Percentiles rank a stretch among this genome's conserved stretches.
These are phyloP conservation scores for Acrocalymma vagum DNA, from an alignment of 2,329 filamentous ascomycete species.

Conservation along the genomic window DNA sequence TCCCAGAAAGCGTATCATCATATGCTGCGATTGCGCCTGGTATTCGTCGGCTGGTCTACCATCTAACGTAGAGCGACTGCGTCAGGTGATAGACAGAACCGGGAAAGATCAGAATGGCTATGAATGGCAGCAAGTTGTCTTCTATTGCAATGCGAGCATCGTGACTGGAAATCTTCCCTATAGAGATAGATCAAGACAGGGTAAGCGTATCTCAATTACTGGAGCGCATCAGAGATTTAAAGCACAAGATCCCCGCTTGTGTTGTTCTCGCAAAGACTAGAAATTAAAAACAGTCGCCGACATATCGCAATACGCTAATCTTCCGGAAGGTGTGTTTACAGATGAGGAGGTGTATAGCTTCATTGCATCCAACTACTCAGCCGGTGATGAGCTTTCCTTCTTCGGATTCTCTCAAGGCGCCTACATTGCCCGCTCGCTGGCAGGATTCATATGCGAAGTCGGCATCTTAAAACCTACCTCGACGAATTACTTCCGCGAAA, in stretches of 20 bases:
- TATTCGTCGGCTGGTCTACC: constrained; percentile 12
- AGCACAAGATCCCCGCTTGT: too few species aligned
- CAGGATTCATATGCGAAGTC: constrained; percentile 25
- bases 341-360: constrained; percentile 67
- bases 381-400: constrained; percentile 52
- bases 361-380: constrained; percentile 57
- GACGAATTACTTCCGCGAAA: constrained; percentile 16
- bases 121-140: constrained; percentile 48
- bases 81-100: too few species aligned
- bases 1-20: too few species aligned
- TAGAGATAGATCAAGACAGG: constrained; percentile 1
- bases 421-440: constrained; percentile 37
- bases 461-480: constrained; percentile 20
- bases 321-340: constrained; percentile 25
- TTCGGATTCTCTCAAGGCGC: constrained; percentile 53
- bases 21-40: constrained; percentile 29
- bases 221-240: neutral
- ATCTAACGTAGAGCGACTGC: constrained; percentile 10
- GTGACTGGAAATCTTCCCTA: too few species aligned
- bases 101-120: constrained; percentile 9
- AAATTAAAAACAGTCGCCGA: too few species aligned
- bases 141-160: constrained; percentile 56
- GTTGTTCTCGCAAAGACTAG: too few species aligned
- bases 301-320: too few species aligned
- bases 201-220: neutral